These are phyloP conservation scores for Sporothrix phasma DNA, from an alignment of 2,329 filamentous ascomycete species.

Conservation along the genomic window DNA sequence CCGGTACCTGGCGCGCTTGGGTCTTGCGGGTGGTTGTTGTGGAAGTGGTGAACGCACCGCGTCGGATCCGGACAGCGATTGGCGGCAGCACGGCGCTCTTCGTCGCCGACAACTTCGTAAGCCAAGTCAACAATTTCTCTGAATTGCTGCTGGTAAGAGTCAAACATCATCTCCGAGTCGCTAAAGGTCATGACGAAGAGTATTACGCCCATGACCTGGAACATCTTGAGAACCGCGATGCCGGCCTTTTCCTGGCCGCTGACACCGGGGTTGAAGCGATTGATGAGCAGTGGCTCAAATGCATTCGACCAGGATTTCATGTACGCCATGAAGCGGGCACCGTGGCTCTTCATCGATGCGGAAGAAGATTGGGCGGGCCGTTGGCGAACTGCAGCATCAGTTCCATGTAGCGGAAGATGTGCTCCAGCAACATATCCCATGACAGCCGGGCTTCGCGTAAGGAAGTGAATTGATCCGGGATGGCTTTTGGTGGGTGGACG, in stretches of 20 bases:
- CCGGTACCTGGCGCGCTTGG: background rate
- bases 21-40: background rate
- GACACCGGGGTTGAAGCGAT: conserved; percentile 38
- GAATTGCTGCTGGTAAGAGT: conserved; percentile 43
- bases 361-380: conserved; percentile 43
- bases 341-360: conserved; percentile 39
- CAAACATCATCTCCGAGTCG: conserved; percentile 48
- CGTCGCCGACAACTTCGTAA: conserved; percentile 48
- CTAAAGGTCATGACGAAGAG: conserved; percentile 52
- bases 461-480: conserved; percentile 38
- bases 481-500: conserved; percentile 30
- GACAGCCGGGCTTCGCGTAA: conserved; percentile 45
- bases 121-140: conserved; percentile 47
- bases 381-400: conserved; percentile 39
- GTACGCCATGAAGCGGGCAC: conserved; percentile 37
- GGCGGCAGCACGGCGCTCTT: conserved; percentile 41
- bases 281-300: conserved; percentile 45
- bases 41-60: conserved; percentile 29
- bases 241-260: conserved; percentile 48
- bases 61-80: conserved; percentile 35
- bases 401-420: conserved; percentile 50
- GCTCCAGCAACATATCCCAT: conserved; percentile 47
- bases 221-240: conserved; percentile 54
- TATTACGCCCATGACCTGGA: conserved; percentile 47
- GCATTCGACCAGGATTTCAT: conserved; percentile 45